Conservation (phyloP, 345 rosid genomes). For the Populus tremula region DNA sequence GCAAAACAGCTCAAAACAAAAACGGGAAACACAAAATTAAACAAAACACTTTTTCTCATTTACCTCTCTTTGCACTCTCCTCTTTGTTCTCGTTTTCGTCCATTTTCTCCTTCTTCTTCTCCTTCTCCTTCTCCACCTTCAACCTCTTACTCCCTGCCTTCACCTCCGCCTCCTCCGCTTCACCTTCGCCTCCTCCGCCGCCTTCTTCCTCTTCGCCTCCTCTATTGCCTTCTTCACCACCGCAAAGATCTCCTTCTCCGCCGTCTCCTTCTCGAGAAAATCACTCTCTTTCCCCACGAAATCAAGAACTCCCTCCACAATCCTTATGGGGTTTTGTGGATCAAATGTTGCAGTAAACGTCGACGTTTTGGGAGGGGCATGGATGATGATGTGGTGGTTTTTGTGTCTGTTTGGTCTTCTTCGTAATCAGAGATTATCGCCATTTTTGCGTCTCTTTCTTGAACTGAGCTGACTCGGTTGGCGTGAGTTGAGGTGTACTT, state of each 20-base stretch:
- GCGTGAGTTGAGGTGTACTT: neutral
- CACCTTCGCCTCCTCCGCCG: conserved; percentile 2
- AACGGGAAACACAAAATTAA: neutral
- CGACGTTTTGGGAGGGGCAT: conserved; percentile 8
- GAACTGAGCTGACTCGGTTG: neutral
- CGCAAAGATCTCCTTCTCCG: conserved; percentile 62
- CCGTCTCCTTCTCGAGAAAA: conserved; percentile 52
- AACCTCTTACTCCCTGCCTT: conserved; percentile 31
- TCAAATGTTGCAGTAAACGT: conserved; percentile 58
- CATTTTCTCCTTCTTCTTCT: neutral
- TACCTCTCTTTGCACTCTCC: conserved; percentile 12
- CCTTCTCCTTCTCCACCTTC: neutral
- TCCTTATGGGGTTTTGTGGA: conserved; percentile 61
- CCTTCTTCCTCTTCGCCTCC: conserved; percentile 42
- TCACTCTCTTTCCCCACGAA: conserved; percentile 69
- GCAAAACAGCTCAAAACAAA: neutral
- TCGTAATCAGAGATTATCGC: conserved; percentile 79
- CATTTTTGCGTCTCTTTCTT: conserved; percentile 27
- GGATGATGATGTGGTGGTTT: conserved; percentile 5
- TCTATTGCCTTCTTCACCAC: conserved; percentile 51
- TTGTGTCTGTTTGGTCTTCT: conserved; percentile 36
- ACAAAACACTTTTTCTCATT: neutral
- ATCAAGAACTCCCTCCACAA: conserved; percentile 62
- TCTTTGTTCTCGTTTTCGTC: conserved; percentile 12
- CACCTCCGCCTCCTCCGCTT: conserved; percentile 27